Percentiles rank a stretch among this genome's conserved stretches.
phyloP scores from a whole-genome alignment of 805 yeast genomes.

The Debaryomyces maramus region DNA sequence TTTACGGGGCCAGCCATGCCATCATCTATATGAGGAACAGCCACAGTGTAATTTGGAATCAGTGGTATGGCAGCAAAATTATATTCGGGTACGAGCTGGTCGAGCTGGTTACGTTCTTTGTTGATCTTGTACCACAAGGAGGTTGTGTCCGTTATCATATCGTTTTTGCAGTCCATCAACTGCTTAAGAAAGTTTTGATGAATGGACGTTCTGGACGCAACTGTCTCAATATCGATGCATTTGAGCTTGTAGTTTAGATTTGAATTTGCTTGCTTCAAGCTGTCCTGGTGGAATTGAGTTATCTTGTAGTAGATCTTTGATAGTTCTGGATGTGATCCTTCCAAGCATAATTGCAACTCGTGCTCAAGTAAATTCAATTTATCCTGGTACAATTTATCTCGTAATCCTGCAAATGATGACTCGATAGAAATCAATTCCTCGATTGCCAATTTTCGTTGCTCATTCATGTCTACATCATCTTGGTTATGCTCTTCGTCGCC shows the following conservation, averaged over 20 bases:
- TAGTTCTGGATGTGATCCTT: constrained; percentile 91
- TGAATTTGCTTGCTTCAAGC: constrained; percentile 47
- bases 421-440: constrained; percentile 78
- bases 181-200: constrained; percentile 82
- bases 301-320: constrained; percentile 69
- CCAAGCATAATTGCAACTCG: constrained; percentile 82
- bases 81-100: constrained; percentile 58
- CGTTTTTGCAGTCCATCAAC: constrained; percentile 62
- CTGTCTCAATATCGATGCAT: constrained; percentile 78
- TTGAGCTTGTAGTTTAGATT: constrained; percentile 59
- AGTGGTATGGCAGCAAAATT: constrained; percentile 44
- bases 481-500: constrained; percentile 12
- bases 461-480: constrained; percentile 29
- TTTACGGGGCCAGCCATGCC: constrained; percentile 6
- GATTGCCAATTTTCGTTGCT: constrained; percentile 61
- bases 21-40: constrained; percentile 17
- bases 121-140: constrained; percentile 89
- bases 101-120: constrained; percentile 82
- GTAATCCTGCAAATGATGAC: constrained; percentile 76
- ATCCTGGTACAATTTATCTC: constrained; percentile 84
- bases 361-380: constrained; percentile 73
- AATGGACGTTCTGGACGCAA: constrained; percentile 71
- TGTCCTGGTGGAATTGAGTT: constrained; percentile 71
- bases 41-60: constrained; percentile 22
- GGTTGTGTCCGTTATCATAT: constrained; percentile 71